Percentiles rank a stretch among this genome's conserved stretches.
phyloP scores from a whole-genome alignment of 768 basidiomycete genomes.

The Coprinopsis marcescibilis region DNA sequence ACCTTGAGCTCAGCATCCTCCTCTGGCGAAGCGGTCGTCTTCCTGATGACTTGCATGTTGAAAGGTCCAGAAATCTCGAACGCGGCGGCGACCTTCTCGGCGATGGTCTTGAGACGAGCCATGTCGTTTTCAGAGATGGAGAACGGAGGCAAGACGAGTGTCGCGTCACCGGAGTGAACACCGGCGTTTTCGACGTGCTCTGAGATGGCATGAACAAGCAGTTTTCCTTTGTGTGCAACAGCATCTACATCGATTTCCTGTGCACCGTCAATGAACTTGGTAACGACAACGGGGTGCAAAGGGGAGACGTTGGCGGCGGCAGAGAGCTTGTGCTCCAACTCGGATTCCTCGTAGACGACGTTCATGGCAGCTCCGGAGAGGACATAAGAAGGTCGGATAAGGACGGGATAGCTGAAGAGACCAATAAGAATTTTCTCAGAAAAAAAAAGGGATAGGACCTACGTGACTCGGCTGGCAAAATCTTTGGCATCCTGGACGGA shows the following conservation, averaged over 20 bases:
- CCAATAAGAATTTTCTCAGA: background rate
- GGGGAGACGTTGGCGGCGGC: conserved; percentile 96
- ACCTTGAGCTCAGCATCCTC: conserved; percentile 79
- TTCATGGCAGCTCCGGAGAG: conserved; percentile 99
- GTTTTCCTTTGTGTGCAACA: conserved; percentile 87
- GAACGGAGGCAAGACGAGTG: conserved; percentile 93
- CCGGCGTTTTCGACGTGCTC: conserved; percentile 99
- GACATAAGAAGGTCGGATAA: conserved; percentile 97
- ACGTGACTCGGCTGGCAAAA: conserved; percentile 83
- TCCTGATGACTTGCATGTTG: conserved; percentile 99
- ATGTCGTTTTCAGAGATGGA: conserved; percentile 73
- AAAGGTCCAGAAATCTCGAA: conserved; percentile 97
- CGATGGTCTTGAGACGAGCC: conserved; percentile 85
- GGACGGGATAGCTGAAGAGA: conserved; percentile 76
- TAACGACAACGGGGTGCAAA: conserved; percentile 95
- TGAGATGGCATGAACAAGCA: conserved; percentile 92
- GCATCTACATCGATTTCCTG: conserved; percentile 99
- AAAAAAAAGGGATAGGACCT: conserved; percentile 21
- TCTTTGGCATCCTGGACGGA: conserved; percentile 85
- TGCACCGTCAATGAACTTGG: conserved; percentile 97
- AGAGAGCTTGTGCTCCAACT: conserved; percentile 90
- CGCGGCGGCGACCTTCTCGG: conserved; percentile 89
- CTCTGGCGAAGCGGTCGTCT: conserved; percentile 45
- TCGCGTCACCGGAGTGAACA: conserved; percentile 98
- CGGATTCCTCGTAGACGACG: conserved; percentile 88